phyloP scores from a whole-genome alignment of 805 yeast genomes.

The Pichia scutulata region DNA sequence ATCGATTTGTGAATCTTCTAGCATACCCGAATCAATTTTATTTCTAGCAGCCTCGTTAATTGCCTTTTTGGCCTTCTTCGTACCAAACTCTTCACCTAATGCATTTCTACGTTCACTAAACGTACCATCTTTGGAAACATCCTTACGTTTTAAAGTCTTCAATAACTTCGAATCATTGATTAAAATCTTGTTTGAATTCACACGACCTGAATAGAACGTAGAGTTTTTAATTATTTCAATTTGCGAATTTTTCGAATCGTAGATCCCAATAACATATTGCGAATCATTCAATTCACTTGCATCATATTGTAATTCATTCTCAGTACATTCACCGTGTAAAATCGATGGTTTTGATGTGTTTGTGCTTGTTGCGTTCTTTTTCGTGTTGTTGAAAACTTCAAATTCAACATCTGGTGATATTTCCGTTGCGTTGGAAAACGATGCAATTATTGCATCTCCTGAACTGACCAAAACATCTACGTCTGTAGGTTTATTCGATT shows the following conservation, averaged over 20 bases:
- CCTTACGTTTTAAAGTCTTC: constrained; percentile 9
- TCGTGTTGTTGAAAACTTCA: constrained; percentile 49
- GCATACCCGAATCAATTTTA: constrained; percentile 75
- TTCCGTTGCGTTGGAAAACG: constrained; percentile 73
- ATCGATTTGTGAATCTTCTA: constrained; percentile 61
- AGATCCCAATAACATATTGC: constrained; percentile 68
- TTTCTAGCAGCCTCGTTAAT: constrained; percentile 75
- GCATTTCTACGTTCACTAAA: constrained; percentile 54
- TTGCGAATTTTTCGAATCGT: constrained; percentile 53
- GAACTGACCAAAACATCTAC: neutral
- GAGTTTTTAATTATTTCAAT: constrained; percentile 44
- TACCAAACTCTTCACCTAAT: constrained; percentile 94
- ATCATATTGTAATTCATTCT: constrained; percentile 53
- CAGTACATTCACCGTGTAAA: constrained; percentile 70
- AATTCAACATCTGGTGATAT: constrained; percentile 54
- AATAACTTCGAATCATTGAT: constrained; percentile 10
- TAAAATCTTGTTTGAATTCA: constrained; percentile 31
- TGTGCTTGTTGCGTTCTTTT: constrained; percentile 29
- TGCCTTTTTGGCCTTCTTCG: constrained; percentile 91
- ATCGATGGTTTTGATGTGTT: constrained; percentile 29
- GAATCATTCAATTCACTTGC: constrained; percentile 42
- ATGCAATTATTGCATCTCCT: constrained; percentile 36
- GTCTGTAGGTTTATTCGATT: neutral
- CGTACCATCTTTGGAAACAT: constrained; percentile 5
- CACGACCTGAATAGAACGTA: constrained; percentile 10